Percentiles rank a stretch among this genome's conserved stretches.
Conservation (phyloP, 2,329 filamentous ascomycete species). For the Ophiostoma sp. region DNA sequence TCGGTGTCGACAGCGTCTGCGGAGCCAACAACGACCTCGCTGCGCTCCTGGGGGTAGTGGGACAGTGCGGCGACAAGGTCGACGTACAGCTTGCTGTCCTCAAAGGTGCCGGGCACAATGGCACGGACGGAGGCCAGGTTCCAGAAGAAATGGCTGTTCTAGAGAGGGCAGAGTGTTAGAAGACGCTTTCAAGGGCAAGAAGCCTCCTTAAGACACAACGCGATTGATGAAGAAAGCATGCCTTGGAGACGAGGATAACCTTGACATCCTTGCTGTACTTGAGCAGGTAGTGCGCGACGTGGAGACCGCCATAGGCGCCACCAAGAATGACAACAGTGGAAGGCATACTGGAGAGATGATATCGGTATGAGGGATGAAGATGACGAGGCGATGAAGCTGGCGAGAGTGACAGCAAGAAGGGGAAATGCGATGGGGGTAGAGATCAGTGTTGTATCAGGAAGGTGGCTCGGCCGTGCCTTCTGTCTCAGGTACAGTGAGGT, state of each 20-base stretch:
- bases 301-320: constrained; percentile 49
- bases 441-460: neutral
- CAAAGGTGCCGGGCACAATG: constrained; percentile 46
- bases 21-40: constrained; percentile 49
- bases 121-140: constrained; percentile 52
- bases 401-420: neutral
- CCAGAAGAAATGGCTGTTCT: constrained; percentile 56
- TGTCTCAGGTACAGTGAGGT: neutral
- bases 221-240: constrained; percentile 29
- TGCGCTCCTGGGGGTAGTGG: constrained; percentile 45
- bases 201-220: neutral
- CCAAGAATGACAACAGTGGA: constrained; percentile 52
- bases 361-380: neutral
- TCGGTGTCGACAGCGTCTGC: constrained; percentile 41
- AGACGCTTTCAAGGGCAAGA: neutral
- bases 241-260: constrained; percentile 52
- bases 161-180: constrained; percentile 18
- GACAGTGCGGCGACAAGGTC: constrained; percentile 46
- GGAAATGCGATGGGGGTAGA: neutral
- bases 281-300: constrained; percentile 49
- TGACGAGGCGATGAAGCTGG: neutral
- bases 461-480: neutral
- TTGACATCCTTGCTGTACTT: constrained; percentile 46
- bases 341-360: constrained; percentile 34
- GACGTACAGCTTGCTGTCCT: constrained; percentile 46